phyloP scores from a whole-genome alignment of 108 stramenopile species.

The Fistulifera solaris region DNA sequence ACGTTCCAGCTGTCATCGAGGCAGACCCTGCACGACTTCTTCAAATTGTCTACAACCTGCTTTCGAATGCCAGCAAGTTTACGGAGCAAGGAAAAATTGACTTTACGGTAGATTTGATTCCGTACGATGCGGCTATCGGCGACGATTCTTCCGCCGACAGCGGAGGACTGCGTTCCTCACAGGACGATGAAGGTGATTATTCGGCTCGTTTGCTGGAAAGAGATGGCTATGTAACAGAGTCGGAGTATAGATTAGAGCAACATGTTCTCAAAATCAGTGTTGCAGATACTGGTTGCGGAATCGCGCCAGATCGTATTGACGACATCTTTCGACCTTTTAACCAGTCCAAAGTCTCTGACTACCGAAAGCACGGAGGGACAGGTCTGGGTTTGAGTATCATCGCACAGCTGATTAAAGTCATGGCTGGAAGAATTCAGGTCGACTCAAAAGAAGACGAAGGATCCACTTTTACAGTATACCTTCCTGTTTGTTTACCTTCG shows the following conservation, averaged over 20 bases:
- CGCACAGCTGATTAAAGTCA: slow-evolving; percentile 9
- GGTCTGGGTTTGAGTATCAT: slow-evolving; percentile 28
- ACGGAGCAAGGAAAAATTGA: slow-evolving; percentile 16
- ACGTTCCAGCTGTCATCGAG: slow-evolving; percentile 10
- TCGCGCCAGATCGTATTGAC: slow-evolving; percentile 12
- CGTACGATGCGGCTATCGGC: neutral
- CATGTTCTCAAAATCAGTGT: slow-evolving; percentile 1
- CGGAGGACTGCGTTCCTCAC: neutral
- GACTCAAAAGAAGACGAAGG: neutral
- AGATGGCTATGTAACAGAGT: too few relatives aligned
- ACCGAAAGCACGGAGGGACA: slow-evolving; percentile 14
- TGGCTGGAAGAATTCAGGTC: slow-evolving; percentile 21
- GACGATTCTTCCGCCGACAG: neutral
- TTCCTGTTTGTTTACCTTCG: slow-evolving; percentile 4
- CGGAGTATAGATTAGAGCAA: slow-evolving; percentile 8
- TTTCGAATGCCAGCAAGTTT: slow-evolving; percentile 25
- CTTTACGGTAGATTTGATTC: neutral
- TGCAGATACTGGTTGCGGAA: slow-evolving; percentile 12
- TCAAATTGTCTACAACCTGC: slow-evolving; percentile 23
- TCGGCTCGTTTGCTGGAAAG: too few relatives aligned
- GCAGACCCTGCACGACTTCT: slow-evolving; percentile 18
- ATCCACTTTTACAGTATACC: slow-evolving; percentile 1
- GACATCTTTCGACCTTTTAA: slow-evolving; percentile 26
- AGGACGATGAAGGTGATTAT: neutral
- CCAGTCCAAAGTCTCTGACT: slow-evolving; percentile 21